These are phyloP conservation scores for Hemileia vastatrix DNA, from an alignment of 1,284 basidiomycete species.

Conservation along the genomic window DNA sequence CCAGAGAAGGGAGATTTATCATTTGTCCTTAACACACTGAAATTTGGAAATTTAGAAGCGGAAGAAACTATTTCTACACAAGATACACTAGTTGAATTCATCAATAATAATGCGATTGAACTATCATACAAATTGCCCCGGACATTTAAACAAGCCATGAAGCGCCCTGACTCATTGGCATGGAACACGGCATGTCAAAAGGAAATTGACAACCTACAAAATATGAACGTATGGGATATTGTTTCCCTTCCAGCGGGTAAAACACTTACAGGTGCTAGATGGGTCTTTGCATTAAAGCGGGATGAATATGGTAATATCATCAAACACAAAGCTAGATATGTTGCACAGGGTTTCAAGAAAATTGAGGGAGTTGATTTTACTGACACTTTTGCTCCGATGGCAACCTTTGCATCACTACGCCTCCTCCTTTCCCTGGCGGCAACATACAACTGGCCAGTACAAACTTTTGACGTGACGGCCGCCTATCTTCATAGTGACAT, in stretches of 20 bases:
- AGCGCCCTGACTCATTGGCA: too few relatives aligned
- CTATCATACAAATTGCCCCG: too few relatives aligned
- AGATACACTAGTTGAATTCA: too few relatives aligned
- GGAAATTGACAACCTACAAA: background rate
- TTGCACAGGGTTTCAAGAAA: background rate
- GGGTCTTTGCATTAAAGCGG: constrained; percentile 4
- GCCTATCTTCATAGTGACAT: constrained; percentile 10
- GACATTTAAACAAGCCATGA: constrained; percentile 3
- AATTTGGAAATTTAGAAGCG: too few relatives aligned
- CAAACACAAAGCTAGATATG: background rate
- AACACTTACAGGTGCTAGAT: background rate
- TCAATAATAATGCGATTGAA: too few relatives aligned
- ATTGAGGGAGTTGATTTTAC: background rate
- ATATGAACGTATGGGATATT: background rate
- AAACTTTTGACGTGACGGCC: constrained; percentile 7
- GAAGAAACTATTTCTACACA: too few relatives aligned
- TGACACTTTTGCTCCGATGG: background rate
- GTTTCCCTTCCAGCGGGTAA: background rate
- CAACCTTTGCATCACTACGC: background rate
- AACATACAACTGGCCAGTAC: background rate
- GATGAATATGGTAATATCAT: too few relatives aligned
- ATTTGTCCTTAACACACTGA: too few relatives aligned
- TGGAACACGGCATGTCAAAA: background rate
- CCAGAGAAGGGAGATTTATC: too few relatives aligned
- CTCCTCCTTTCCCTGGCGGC: background rate